These are phyloP conservation scores for Nicotiana knightiana DNA, from an alignment of 257 asterid genomes.

Conservation along the genomic window DNA sequence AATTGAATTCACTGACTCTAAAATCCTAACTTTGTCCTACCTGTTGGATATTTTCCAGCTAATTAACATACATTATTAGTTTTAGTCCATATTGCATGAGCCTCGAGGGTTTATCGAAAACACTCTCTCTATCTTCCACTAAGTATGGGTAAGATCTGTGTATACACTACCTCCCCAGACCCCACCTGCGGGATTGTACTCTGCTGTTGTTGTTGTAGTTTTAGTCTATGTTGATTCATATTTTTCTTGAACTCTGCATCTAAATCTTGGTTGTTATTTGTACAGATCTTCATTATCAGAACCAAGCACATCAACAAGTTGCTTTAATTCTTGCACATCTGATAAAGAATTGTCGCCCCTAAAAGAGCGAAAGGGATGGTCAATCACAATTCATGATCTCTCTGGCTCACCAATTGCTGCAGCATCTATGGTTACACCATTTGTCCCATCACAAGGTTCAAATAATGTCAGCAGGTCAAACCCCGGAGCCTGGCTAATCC, in stretches of 20 bases:
- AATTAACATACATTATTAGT: too few relatives aligned
- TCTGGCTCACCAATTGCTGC: conserved; percentile 92
- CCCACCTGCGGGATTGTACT: too few relatives aligned
- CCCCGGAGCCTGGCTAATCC: conserved; percentile 96
- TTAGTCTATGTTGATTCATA: too few relatives aligned
- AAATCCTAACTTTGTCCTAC: too few relatives aligned
- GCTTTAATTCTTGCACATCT: conserved; percentile 30
- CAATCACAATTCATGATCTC: conserved; percentile 84
- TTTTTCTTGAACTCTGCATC: neutral
- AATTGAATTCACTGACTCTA: too few relatives aligned
- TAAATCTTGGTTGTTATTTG: conserved; percentile 2
- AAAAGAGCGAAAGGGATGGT: conserved; percentile 90
- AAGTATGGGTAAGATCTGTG: too few relatives aligned
- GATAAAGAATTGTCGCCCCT: conserved; percentile 20
- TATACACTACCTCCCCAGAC: too few relatives aligned
- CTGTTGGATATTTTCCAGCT: too few relatives aligned
- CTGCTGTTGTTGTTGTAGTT: too few relatives aligned
- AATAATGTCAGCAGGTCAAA: conserved; percentile 66
- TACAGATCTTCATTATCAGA: conserved; percentile 68
- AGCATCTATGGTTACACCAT: conserved; percentile 94
- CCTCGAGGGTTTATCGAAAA: too few relatives aligned
- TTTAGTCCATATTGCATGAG: too few relatives aligned
- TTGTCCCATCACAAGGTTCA: conserved; percentile 78
- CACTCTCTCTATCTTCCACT: too few relatives aligned
- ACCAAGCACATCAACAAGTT: conserved; percentile 50